These are phyloP conservation scores for Grigorovia jiainica DNA, from an alignment of 805 yeast species.

Conservation along the genomic window DNA sequence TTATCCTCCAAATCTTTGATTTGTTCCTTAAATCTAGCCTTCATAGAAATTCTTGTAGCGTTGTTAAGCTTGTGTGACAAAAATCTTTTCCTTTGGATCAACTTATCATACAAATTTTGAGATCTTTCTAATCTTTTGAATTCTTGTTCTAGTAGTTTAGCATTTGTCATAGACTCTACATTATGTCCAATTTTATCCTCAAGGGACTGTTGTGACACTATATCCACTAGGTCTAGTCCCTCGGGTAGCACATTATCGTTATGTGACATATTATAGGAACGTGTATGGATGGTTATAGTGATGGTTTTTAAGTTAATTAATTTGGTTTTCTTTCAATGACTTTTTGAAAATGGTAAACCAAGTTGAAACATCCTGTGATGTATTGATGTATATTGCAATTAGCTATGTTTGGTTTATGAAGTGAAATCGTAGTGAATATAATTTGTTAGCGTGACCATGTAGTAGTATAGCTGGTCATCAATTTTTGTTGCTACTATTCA, in stretches of 20 bases:
- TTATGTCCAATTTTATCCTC: slow-evolving; percentile 61
- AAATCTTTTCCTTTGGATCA: slow-evolving; percentile 34
- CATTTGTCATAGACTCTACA: slow-evolving; percentile 54
- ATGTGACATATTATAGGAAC: background rate
- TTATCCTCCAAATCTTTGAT: slow-evolving; percentile 39
- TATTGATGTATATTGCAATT: no score
- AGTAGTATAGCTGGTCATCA: background rate
- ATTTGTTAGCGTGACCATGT: no score
- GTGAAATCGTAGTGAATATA: no score
- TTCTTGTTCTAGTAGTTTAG: slow-evolving; percentile 66
- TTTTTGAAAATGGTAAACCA: no score
- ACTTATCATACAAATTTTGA: slow-evolving; percentile 35
- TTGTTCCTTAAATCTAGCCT: slow-evolving; percentile 45
- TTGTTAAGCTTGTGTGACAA: slow-evolving; percentile 41
- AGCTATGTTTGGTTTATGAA: no score
- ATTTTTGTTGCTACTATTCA: slow-evolving; percentile 43
- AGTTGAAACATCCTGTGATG: no score
- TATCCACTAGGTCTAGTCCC: slow-evolving; percentile 39
- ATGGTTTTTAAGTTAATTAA: no score
- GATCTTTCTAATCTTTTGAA: slow-evolving; percentile 66
- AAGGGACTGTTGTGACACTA: slow-evolving; percentile 73
- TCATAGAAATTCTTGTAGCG: slow-evolving; percentile 59
- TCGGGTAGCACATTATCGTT: slow-evolving; percentile 17
- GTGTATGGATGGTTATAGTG: background rate
- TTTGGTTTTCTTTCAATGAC: no score